Percentiles rank a stretch among this genome's conserved stretches.
Conservation (phyloP, 192 early-diverging fungal genomes). For the Backusella tuberculispora region DNA sequence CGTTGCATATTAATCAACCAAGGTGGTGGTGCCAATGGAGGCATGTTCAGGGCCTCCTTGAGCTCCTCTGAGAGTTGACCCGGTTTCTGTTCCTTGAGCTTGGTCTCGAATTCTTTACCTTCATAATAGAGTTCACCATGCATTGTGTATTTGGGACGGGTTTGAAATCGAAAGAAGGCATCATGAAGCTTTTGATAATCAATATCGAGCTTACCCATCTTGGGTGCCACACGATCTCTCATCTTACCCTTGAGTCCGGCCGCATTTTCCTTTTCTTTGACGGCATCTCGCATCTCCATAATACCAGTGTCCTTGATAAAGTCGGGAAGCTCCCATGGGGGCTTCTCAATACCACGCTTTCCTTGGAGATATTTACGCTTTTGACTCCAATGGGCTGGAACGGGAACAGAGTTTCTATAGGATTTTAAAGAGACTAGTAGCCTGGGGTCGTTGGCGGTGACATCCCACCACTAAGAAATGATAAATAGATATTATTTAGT, state of each 20-base stretch:
- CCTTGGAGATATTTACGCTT: conserved; percentile 97
- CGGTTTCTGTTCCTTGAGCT: conserved; percentile 85
- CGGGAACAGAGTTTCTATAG: conserved; percentile 91
- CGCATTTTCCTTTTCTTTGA: conserved; percentile 87
- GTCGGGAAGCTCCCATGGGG: conserved; percentile 93
- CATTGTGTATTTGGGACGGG: conserved; percentile 72
- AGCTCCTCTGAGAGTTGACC: conserved; percentile 88
- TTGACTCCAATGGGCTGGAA: conserved; percentile 94
- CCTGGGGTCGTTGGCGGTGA: conserved; percentile 87
- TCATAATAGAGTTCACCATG: conserved; percentile 95
- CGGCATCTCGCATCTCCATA: conserved; percentile 91
- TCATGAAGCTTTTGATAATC: conserved; percentile 98
- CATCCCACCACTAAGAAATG: conserved; percentile 76
- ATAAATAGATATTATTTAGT: background rate
- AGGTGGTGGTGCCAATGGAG: conserved; percentile 90
- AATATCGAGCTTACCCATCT: conserved; percentile 95
- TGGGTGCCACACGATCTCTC: conserved; percentile 86
- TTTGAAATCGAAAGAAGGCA: conserved; percentile 96
- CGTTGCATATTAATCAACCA: conserved; percentile 99
- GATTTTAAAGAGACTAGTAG: conserved; percentile 92
- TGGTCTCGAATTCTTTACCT: conserved; percentile 94
- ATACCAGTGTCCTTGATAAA: conserved; percentile 98
- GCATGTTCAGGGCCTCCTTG: conserved; percentile 85
- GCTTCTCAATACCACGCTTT: conserved; percentile 96
- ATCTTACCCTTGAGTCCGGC: conserved; percentile 81